These are phyloP conservation scores for Schwanniomyces polymorphus DNA, from an alignment of 805 yeast genomes.

Conservation along the genomic window DNA sequence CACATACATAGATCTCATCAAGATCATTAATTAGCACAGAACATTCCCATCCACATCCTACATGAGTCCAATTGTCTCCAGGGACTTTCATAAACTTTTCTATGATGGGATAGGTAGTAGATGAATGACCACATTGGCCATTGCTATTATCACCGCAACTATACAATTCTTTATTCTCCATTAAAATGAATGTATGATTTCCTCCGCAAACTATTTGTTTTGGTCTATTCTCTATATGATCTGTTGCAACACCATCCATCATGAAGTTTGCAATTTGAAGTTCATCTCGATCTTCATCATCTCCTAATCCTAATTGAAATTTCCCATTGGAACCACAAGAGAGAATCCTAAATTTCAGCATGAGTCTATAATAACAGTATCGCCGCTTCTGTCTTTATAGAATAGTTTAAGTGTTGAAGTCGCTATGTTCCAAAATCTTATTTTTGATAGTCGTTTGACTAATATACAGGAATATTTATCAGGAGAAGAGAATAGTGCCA, in stretches of 20 bases:
- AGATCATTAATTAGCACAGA: conserved; percentile 47
- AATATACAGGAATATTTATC: too few relatives aligned
- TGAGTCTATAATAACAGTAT: background rate
- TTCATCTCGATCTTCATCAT: conserved; percentile 44
- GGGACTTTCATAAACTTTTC: conserved; percentile 16
- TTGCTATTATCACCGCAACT: conserved; percentile 58
- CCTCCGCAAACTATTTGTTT: conserved; percentile 73
- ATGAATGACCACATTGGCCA: conserved; percentile 52
- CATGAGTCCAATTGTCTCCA: conserved; percentile 38
- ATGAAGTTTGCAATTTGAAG: conserved; percentile 17
- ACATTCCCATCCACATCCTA: conserved; percentile 82
- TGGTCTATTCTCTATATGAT: conserved; percentile 22
- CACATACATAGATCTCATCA: conserved; percentile 51
- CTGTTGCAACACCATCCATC: conserved; percentile 5
- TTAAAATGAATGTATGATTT: conserved; percentile 71
- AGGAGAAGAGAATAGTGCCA: too few relatives aligned
- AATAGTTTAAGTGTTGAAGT: too few relatives aligned
- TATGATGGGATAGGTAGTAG: conserved; percentile 1
- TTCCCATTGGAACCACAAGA: conserved; percentile 86
- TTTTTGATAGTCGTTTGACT: too few relatives aligned
- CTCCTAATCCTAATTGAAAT: conserved; percentile 66
- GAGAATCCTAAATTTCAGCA: conserved; percentile 24
- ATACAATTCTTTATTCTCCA: conserved; percentile 51
- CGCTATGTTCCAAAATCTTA: too few relatives aligned
- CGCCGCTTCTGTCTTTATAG: background rate